These are phyloP conservation scores for Stromatinia cepivora DNA, from an alignment of 2,329 filamentous ascomycete species.

Conservation along the genomic window DNA sequence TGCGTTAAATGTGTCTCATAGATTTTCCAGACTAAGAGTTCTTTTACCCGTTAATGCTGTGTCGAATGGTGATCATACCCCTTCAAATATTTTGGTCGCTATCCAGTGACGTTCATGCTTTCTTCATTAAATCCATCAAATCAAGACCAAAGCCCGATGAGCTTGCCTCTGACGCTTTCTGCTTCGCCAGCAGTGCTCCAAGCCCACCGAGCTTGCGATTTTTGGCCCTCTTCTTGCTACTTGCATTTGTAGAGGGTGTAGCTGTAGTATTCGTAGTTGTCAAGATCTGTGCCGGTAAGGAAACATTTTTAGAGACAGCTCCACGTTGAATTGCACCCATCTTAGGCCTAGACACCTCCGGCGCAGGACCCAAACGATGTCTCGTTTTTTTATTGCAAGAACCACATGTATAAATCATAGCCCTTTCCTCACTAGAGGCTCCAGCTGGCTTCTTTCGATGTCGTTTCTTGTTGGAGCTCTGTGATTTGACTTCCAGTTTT, in stretches of 20 bases:
- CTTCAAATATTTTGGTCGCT: neutral
- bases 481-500: constrained; percentile 27
- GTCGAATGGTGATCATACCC: neutral
- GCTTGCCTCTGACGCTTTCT: constrained; percentile 30
- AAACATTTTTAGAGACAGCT: neutral
- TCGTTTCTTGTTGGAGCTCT: constrained; percentile 4
- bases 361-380: constrained; percentile 25
- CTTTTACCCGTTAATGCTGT: neutral
- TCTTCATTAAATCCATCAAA: constrained; percentile 46
- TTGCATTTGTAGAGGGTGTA: constrained; percentile 50
- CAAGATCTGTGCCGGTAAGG: neutral
- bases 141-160: constrained; percentile 40
- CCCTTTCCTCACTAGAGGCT: constrained; percentile 22
- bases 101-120: constrained; percentile 26
- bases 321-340: constrained; percentile 6
- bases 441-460: constrained; percentile 1
- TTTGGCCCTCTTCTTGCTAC: constrained; percentile 66
- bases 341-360: constrained; percentile 13
- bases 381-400: constrained; percentile 36
- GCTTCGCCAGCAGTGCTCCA: constrained; percentile 57
- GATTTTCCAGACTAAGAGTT: neutral
- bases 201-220: constrained; percentile 61
- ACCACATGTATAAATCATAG: constrained; percentile 37
- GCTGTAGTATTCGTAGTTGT: constrained; percentile 32
- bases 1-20: neutral